Conservation (phyloP, 2,329 filamentous ascomycete genomes). For the Ophiostoma piceae region DNA sequence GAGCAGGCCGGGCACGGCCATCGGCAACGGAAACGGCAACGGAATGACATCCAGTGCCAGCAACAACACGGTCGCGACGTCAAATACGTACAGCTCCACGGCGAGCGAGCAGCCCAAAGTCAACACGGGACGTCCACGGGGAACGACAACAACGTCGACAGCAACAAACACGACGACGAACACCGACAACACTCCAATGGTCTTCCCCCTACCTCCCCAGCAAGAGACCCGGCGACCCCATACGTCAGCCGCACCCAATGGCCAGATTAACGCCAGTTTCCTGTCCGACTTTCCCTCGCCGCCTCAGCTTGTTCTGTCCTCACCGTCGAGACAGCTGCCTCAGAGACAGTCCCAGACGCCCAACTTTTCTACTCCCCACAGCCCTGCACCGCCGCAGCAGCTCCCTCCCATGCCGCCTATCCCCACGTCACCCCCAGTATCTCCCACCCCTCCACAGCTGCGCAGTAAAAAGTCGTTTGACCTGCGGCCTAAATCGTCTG, state of each 20-base stretch:
- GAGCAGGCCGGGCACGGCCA: neutral
- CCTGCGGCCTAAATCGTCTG: slow-evolving; percentile 25
- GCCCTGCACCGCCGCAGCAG: neutral
- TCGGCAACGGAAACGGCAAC: neutral
- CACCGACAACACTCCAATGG: slow-evolving; percentile 1
- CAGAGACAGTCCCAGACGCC: neutral
- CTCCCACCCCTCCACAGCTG: slow-evolving; percentile 19
- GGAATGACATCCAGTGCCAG: slow-evolving; percentile 2
- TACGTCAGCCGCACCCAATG: slow-evolving; percentile 1
- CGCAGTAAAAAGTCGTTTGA: slow-evolving; percentile 22
- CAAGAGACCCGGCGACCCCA: neutral
- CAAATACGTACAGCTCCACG: neutral
- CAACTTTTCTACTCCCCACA: slow-evolving; percentile 1
- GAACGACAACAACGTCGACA: neutral
- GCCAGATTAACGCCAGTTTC: neutral
- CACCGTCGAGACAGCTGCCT: slow-evolving; percentile 9
- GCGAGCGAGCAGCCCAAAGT: neutral
- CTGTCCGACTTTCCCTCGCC: slow-evolving; percentile 13
- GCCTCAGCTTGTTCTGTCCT: neutral
- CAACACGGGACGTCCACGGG: neutral
- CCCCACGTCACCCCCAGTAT: slow-evolving; percentile 16
- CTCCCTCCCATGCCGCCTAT: neutral
- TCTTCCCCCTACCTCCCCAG: slow-evolving; percentile 7
- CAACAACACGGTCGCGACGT: neutral
- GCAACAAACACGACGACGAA: neutral